Conservation (phyloP, 2,329 filamentous ascomycete species). For the Epichloe sp. region DNA sequence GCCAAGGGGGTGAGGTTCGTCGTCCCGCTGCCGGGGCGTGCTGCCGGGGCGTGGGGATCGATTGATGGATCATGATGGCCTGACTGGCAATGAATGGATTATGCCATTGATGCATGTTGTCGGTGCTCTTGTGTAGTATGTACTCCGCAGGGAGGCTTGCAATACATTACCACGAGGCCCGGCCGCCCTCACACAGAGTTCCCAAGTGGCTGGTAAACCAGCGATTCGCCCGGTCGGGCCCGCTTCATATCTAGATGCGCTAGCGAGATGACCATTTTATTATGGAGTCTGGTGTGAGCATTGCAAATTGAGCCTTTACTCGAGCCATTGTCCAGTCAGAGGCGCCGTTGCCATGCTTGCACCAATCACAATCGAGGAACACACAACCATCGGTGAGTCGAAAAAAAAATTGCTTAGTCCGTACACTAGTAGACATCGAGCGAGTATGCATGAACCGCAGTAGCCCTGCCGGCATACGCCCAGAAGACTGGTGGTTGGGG, state of each 20-base stretch:
- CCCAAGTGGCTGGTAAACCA: neutral
- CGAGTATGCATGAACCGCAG: slow-evolving; percentile 7
- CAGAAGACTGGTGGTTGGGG: slow-evolving; percentile 1
- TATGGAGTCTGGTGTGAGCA: neutral
- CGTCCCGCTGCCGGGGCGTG: too few relatives aligned
- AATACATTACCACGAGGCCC: neutral
- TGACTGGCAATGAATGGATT: neutral
- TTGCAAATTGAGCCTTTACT: neutral
- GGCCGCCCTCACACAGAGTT: neutral
- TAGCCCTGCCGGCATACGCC: slow-evolving; percentile 3
- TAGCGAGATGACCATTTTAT: neutral
- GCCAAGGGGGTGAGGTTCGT: too few relatives aligned
- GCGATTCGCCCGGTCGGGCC: slow-evolving; percentile 1
- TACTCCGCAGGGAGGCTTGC: neutral
- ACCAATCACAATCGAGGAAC: neutral
- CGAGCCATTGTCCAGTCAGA: slow-evolving; percentile 8
- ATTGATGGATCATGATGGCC: too few relatives aligned
- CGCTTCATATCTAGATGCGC: neutral
- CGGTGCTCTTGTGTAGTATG: neutral
- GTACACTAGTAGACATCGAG: neutral
- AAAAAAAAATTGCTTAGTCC: neutral
- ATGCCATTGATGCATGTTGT: too few relatives aligned
- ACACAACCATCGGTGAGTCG: slow-evolving; percentile 6
- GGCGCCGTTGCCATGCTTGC: neutral
- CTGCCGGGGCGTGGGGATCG: too few relatives aligned